Conservation (phyloP, 768 basidiomycete genomes). For the Lactarius sp. region DNA sequence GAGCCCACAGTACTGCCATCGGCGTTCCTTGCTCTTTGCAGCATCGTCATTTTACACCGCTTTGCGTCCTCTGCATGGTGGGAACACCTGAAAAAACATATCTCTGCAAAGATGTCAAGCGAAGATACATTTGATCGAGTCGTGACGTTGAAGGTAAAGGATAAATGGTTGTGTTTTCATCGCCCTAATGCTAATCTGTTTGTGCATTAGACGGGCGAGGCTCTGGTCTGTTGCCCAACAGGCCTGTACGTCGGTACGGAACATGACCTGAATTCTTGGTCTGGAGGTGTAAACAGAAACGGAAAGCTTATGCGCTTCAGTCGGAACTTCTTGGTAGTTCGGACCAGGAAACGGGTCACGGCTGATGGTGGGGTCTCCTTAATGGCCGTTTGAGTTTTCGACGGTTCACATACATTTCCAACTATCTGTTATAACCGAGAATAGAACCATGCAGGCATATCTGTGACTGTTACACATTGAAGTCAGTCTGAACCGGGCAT, state of each 20-base stretch:
- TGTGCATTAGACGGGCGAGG: constrained; percentile 56
- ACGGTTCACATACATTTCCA: not conserved
- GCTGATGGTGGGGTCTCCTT: constrained; percentile 61
- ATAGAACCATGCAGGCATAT: not conserved
- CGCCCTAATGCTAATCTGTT: not conserved
- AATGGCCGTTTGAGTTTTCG: constrained; percentile 31
- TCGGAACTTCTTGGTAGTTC: constrained; percentile 53
- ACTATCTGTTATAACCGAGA: not conserved
- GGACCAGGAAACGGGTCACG: constrained; percentile 58
- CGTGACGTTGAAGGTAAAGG: constrained; percentile 54
- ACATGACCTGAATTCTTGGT: not conserved
- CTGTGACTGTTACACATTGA: not conserved
- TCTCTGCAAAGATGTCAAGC: constrained; percentile 55
- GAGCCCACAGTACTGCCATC: constrained; percentile 72
- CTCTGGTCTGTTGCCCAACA: constrained; percentile 63
- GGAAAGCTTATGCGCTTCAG: constrained; percentile 44
- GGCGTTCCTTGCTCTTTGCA: constrained; percentile 61
- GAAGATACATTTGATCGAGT: constrained; percentile 62
- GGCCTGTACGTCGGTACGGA: constrained; percentile 42
- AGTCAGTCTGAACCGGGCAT: not conserved
- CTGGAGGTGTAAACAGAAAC: not conserved
- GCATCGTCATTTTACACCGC: constrained; percentile 59
- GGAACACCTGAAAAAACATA: constrained; percentile 62
- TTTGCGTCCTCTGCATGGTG: constrained; percentile 78
- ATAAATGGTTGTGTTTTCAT: not conserved